Conservation (phyloP, 495 filamentous ascomycete species). For the Immersiella caudata region DNA sequence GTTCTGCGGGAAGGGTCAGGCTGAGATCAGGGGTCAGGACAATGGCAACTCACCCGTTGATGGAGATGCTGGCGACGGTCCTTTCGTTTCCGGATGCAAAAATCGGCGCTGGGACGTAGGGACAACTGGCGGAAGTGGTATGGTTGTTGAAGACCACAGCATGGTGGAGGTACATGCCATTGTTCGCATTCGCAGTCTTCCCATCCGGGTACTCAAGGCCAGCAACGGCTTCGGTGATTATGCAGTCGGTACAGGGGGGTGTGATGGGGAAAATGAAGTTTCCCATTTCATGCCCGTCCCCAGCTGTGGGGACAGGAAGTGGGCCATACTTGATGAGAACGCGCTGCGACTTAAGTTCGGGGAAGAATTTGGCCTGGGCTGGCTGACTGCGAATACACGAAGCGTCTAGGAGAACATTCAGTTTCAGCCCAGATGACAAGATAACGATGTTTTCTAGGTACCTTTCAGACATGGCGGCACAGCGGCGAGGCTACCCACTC, state of each 20-base stretch:
- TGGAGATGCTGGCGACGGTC: slow-evolving; percentile 20
- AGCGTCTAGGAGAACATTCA: neutral
- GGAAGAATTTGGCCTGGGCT: slow-evolving; percentile 30
- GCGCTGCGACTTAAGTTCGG: slow-evolving; percentile 24
- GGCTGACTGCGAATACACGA: neutral
- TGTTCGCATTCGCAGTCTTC: slow-evolving; percentile 31
- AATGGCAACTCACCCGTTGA: slow-evolving; percentile 20
- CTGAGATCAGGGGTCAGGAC: neutral
- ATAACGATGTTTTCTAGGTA: neutral
- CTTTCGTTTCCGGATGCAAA: slow-evolving; percentile 35
- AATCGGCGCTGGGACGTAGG: neutral
- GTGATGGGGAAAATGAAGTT: slow-evolving; percentile 17
- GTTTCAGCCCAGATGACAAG: neutral
- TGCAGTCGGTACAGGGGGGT: slow-evolving; percentile 35
- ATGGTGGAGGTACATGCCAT: slow-evolving; percentile 33
- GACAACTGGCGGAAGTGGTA: slow-evolving; percentile 15
- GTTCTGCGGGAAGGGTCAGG: slow-evolving; percentile 23
- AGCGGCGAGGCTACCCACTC: neutral
- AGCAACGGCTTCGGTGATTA: slow-evolving; percentile 28
- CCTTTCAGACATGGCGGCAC: neutral
- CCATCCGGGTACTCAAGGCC: slow-evolving; percentile 35
- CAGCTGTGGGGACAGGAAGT: slow-evolving; percentile 23
- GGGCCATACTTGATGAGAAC: slow-evolving; percentile 31
- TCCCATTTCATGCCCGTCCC: slow-evolving; percentile 24
- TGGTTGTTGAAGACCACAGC: slow-evolving; percentile 25